Conservation (phyloP, 2,329 filamentous ascomycete species). For the Pleurostoma richardsiae region DNA sequence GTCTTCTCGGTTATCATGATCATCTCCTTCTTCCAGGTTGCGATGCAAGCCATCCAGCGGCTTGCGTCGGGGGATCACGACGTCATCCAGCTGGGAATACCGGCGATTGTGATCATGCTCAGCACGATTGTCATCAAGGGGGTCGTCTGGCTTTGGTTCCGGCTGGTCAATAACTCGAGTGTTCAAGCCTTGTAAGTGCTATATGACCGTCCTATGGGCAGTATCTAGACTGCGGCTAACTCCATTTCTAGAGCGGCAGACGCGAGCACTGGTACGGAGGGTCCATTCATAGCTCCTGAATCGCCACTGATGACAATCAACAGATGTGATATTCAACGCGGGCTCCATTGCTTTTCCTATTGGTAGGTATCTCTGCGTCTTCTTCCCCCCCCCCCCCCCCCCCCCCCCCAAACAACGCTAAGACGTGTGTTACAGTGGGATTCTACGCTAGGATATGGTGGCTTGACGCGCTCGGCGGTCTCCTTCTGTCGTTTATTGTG, state of each 20-base stretch:
- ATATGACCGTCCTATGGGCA: conserved; percentile 1
- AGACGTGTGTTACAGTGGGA: conserved; percentile 42
- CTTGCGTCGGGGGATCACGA: conserved; percentile 56
- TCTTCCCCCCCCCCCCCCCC: neutral
- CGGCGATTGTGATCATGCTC: conserved; percentile 76
- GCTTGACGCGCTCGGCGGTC: conserved; percentile 74
- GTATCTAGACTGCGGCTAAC: neutral
- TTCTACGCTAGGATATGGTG: conserved; percentile 77
- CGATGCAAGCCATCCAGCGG: conserved; percentile 62
- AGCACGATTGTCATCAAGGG: conserved; percentile 78
- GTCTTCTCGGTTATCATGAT: conserved; percentile 86
- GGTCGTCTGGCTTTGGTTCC: conserved; percentile 81
- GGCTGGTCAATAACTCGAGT: conserved; percentile 77
- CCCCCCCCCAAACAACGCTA: too few relatives aligned
- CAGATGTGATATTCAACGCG: conserved; percentile 79
- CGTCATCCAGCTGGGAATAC: conserved; percentile 67
- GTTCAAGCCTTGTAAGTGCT: conserved; percentile 66
- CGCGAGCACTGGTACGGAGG: conserved; percentile 17
- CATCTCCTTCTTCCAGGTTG: conserved; percentile 76
- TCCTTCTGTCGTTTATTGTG: conserved; percentile 73
- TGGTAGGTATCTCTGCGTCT: conserved; percentile 27
- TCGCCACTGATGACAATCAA: too few relatives aligned
- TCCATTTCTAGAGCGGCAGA: conserved; percentile 17
- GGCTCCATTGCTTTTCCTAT: conserved; percentile 87
- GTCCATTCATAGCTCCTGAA: too few relatives aligned